These are phyloP conservation scores for Suillus weaverae DNA, from an alignment of 768 basidiomycete genomes.

Conservation along the genomic window DNA sequence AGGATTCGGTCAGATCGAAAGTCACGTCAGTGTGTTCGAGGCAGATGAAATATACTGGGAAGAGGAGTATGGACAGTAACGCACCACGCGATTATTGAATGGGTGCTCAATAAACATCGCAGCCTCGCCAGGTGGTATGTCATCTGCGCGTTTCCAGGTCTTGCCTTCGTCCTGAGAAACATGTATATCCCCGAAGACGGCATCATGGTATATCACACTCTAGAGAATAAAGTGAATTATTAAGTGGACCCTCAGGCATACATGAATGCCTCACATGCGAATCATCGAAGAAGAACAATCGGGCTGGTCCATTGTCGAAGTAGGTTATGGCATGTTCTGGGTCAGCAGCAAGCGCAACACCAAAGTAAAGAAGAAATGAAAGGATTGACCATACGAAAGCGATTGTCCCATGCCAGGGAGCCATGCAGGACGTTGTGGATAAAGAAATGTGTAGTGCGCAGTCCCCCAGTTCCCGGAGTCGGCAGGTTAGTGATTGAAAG, in stretches of 20 bases:
- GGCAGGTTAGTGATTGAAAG: not conserved
- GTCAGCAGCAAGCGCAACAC: conserved; percentile 36
- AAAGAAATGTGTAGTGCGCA: not conserved
- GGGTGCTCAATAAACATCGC: conserved; percentile 84
- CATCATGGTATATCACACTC: conserved; percentile 80
- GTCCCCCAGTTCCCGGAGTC: not conserved
- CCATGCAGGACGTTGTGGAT: conserved; percentile 23
- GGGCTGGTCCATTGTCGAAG: conserved; percentile 72
- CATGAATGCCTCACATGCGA: conserved; percentile 59
- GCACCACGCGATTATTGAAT: conserved; percentile 71
- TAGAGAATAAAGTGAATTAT: conserved; percentile 23
- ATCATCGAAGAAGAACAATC: conserved; percentile 92
- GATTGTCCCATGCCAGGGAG: conserved; percentile 24
- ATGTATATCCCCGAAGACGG: conserved; percentile 62
- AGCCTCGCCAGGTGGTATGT: conserved; percentile 58
- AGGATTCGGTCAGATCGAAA: not conserved
- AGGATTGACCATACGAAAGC: conserved; percentile 25
- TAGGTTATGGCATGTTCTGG: conserved; percentile 50
- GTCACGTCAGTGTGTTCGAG: not conserved
- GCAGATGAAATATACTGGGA: conserved; percentile 6
- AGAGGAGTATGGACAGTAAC: conserved; percentile 20
- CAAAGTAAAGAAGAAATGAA: conserved; percentile 20
- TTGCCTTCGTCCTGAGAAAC: conserved; percentile 89
- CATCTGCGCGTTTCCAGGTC: conserved; percentile 50
- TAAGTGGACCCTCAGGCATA: not conserved